Conservation (phyloP, 1,139 yeast species). For the Lodderomyces pseudojiufengensis region DNA sequence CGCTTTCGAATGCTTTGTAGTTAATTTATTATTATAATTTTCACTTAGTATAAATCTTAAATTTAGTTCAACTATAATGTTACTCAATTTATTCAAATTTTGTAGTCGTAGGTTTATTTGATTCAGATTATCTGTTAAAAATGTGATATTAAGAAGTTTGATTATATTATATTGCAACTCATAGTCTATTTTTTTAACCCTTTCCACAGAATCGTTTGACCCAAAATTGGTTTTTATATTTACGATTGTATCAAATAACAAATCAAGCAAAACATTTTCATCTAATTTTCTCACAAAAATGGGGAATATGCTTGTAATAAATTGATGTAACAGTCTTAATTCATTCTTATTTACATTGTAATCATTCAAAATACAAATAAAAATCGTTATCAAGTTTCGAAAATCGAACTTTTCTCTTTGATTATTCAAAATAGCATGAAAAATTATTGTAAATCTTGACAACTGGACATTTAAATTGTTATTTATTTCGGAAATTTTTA, state of each 20-base stretch:
- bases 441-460: slow-evolving; percentile 11
- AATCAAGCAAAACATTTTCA: not conserved
- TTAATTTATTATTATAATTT: not conserved
- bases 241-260: not conserved
- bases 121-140: slow-evolving; percentile 3
- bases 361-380: slow-evolving; percentile 16
- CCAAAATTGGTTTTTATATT: not conserved
- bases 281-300: slow-evolving; percentile 2
- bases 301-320: slow-evolving; percentile 8
- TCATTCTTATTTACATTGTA: slow-evolving; percentile 15
- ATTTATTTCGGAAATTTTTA: slow-evolving; percentile 14
- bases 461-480: slow-evolving; percentile 10
- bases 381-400: slow-evolving; percentile 8
- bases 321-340: slow-evolving; percentile 10
- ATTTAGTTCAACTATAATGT: slow-evolving; percentile 5
- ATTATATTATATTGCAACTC: slow-evolving; percentile 13
- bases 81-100: too few species aligned
- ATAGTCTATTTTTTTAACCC: slow-evolving; percentile 8
- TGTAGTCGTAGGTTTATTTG: too few species aligned
- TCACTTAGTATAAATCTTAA: slow-evolving; percentile 1
- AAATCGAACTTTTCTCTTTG: slow-evolving; percentile 1
- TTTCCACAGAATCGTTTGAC: not conserved
- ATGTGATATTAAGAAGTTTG: slow-evolving; percentile 9
- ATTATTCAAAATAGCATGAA: not conserved
- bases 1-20: not conserved